Evolutionary conservation across 2,329 filamentous ascomycete genomes (phyloP), one percentile per base, ranked within the genome.

Genomic region (Sporothrix brunneoviolacea): DNA sequence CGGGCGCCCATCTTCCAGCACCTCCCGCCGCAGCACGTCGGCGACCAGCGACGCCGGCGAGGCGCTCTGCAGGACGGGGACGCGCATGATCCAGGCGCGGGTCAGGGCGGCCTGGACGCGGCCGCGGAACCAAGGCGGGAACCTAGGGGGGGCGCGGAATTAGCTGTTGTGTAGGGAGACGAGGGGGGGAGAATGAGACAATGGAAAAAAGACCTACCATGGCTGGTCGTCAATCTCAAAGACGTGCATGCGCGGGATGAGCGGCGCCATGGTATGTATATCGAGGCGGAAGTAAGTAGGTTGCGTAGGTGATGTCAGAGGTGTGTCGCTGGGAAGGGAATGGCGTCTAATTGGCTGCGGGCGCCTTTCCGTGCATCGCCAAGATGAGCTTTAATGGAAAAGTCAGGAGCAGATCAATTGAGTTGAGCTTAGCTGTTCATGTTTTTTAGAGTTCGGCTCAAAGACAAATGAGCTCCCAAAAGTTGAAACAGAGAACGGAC

Each of bases 201-300:
- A 43, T 7, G 7, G 38, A 24, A 40, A n/a, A n/a, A n/a, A n/a
- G n/a, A 56, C 66, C 51, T 69, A 84, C 82, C 83, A 86, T 50
- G 75, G 58, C 64, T 83, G 80, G 60, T 86, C 83, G 57, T 82
- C 76, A 55, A 86, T 81, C 70, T 86, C 83, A 56, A 81, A 82
- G 57, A 84, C 73, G 62, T 85, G 80, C 64, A 82, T 68, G 8
- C 80, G 75, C 8, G 77, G 79, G 9, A 57, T 33, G 15, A 56
- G 50, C 9, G 56, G 56, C 18, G 54, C 56, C 56, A 57, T 57
- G 24, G 21, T 32, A n/a, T n/a, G n/a, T n/a, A n/a, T n/a, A n/a
- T n/a, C n/a, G n/a, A n/a, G n/a, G n/a, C n/a, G n/a, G n/a, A n/a
- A n/a, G n/a, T n/a, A n/a, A n/a, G n/a, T n/a, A n/a, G n/a, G n/a